Conservation (phyloP, 1,284 basidiomycete genomes). For the Fomitiporia mediterranea region DNA sequence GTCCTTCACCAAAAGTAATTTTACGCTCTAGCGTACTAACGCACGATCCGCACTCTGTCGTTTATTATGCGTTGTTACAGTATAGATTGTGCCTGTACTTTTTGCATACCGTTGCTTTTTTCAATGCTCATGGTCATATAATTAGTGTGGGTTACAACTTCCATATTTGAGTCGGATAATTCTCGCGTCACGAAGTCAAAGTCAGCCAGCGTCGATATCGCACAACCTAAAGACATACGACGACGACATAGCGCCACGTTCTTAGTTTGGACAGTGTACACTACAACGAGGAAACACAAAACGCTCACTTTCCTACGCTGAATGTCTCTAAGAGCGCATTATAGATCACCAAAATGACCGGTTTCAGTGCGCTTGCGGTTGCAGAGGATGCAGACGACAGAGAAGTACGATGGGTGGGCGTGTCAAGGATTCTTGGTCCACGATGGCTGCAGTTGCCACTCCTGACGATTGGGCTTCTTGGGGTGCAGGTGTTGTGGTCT, state of each 20-base stretch:
- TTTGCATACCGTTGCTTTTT: slow-evolving; percentile 18
- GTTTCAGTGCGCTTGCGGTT: slow-evolving; percentile 39
- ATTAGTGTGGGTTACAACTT: not conserved
- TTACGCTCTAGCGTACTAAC: too few species aligned
- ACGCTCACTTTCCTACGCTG: not conserved
- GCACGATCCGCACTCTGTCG: too few species aligned
- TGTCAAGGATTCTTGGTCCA: slow-evolving; percentile 54
- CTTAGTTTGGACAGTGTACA: not conserved
- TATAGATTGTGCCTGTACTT: slow-evolving; percentile 42
- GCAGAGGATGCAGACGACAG: slow-evolving; percentile 32
- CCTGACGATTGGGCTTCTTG: slow-evolving; percentile 73
- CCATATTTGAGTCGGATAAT: not conserved
- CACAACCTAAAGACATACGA: not conserved
- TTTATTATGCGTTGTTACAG: too few species aligned
- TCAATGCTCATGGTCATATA: not conserved
- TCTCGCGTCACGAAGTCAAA: not conserved
- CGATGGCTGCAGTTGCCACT: slow-evolving; percentile 61
- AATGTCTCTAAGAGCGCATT: not conserved
- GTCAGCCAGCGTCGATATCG: not conserved
- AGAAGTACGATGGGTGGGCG: slow-evolving; percentile 46
- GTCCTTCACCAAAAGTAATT: slow-evolving; percentile 25
- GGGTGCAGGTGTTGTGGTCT: slow-evolving; percentile 85
- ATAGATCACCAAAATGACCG: slow-evolving; percentile 37
- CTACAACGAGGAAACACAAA: not conserved
- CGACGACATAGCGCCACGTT: not conserved